phyloP scores from a whole-genome alignment of 352 stramenopile genomes.

The Globisporangium emineosum region DNA sequence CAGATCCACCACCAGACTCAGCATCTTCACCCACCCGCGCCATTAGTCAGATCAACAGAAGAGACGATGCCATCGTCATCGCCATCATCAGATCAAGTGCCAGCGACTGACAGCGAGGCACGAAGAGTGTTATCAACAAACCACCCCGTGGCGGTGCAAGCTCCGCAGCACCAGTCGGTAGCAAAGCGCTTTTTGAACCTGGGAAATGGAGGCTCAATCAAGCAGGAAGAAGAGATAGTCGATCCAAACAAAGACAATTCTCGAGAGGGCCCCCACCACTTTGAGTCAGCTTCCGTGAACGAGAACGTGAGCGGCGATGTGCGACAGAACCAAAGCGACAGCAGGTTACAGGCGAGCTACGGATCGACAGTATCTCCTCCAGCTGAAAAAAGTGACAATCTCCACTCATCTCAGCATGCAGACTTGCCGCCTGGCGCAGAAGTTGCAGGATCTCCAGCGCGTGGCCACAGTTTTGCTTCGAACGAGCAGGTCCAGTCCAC shows the following conservation, averaged over 20 bases:
- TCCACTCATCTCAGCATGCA: not conserved
- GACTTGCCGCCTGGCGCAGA: not conserved
- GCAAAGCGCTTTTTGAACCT: constrained; percentile 3
- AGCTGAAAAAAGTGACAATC: not conserved
- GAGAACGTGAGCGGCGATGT: too few relatives aligned
- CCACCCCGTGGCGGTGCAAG: not conserved
- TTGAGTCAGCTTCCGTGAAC: not conserved
- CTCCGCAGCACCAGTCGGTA: not conserved
- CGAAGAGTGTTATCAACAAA: not conserved
- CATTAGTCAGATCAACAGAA: not conserved
- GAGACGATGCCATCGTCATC: not conserved
- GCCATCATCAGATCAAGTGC: not conserved
- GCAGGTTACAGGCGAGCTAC: too few relatives aligned
- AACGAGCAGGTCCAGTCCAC: not conserved
- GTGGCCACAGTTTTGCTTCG: not conserved
- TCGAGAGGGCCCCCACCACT: not conserved
- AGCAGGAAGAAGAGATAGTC: not conserved
- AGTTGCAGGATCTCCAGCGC: not conserved
- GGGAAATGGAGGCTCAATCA: not conserved
- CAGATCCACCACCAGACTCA: not conserved
- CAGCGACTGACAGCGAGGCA: not conserved
- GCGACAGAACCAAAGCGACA: not conserved
- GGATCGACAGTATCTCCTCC: not conserved
- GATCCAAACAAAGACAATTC: not conserved
- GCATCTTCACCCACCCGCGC: not conserved